Evolutionary conservation across 352 stramenopile species (phyloP), one percentile per base, ranked within the genome.

Genomic region (Pythium aquatile): DNA sequence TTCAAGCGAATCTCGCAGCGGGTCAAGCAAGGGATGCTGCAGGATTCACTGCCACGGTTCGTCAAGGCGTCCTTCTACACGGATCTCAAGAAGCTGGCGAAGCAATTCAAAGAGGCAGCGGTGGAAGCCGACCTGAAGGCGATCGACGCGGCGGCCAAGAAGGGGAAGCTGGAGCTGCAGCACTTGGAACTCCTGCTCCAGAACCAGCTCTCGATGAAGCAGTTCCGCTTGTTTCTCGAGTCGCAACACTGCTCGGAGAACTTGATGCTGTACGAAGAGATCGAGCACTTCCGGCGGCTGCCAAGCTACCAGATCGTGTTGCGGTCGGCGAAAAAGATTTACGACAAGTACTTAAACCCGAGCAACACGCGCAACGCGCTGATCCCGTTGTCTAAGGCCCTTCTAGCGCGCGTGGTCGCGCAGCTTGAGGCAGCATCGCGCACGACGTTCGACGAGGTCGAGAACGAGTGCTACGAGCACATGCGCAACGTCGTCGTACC

Each of bases 271-370:
- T 92, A 81, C 75, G 85, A 94, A 64, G 85, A 94, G 58, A 90
- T 94, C 49, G 85, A 94, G 60, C 81, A 94, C 32, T 94, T 90
- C 17, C 78, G 81, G 7, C 73, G 85, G 3, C 68, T 94, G 35
- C 85, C 85, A 30, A 91, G 80, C 26, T 91, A 94, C 70, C 83
- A 94, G 73, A 94, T 94, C 65, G 83, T 94, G 28, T 52, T 91
- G 26, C 85, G 85, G 20, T 88, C 81, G 29, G 85, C 85, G 48
- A 87, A 86, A 68, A 94, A 94, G 62, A 90, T 94, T 55, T 90
- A 88, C 65, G 85, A 92, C 69, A 94, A 94, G 70, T 94, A 91
- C 65, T 61, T 94, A 37, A 90, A 88, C 67, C 78, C 76, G 10
- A 70, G 33, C 47, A 91, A 83, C 63, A 63, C 75, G 29, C 73